These are phyloP conservation scores for Neopestalotiopsis rosae DNA, from an alignment of 2,329 filamentous ascomycete genomes.

Conservation along the genomic window DNA sequence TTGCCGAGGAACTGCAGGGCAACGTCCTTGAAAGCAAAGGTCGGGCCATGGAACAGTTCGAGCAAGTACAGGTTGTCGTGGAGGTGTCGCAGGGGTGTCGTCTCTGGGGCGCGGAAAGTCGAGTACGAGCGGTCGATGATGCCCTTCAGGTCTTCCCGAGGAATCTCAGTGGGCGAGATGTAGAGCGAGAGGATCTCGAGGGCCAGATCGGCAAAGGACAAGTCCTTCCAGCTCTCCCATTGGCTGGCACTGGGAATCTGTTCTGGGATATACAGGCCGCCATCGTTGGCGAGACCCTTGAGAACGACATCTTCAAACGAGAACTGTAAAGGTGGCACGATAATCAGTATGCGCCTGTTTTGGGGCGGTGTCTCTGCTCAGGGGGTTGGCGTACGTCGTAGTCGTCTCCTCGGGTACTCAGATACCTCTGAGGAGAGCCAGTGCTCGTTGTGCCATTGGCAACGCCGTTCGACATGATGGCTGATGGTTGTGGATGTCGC, in stretches of 20 bases:
- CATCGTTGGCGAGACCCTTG: slow-evolving; percentile 85
- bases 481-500: not conserved
- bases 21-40: slow-evolving; percentile 94
- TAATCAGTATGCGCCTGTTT: slow-evolving; percentile 22
- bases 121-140: slow-evolving; percentile 88
- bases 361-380: not conserved
- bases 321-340: slow-evolving; percentile 55
- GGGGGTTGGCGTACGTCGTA: slow-evolving; percentile 44
- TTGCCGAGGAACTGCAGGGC: slow-evolving; percentile 96
- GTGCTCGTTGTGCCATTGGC: slow-evolving; percentile 40
- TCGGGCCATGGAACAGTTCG: slow-evolving; percentile 96
- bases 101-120: slow-evolving; percentile 81
- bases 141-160: slow-evolving; percentile 75
- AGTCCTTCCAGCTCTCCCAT: slow-evolving; percentile 78
- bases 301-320: slow-evolving; percentile 92
- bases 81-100: slow-evolving; percentile 81
- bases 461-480: slow-evolving; percentile 45
- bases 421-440: slow-evolving; percentile 50
- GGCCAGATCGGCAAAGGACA: slow-evolving; percentile 82
- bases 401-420: slow-evolving; percentile 58
- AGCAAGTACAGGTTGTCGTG: slow-evolving; percentile 82
- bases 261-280: slow-evolving; percentile 89
- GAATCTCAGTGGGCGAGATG: slow-evolving; percentile 84
- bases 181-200: slow-evolving; percentile 87
- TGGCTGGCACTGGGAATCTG: slow-evolving; percentile 65